Base-by-base conservation (phyloP, 1,284 basidiomycete species). In the Cutaneotrichosporon sp. region DNA sequence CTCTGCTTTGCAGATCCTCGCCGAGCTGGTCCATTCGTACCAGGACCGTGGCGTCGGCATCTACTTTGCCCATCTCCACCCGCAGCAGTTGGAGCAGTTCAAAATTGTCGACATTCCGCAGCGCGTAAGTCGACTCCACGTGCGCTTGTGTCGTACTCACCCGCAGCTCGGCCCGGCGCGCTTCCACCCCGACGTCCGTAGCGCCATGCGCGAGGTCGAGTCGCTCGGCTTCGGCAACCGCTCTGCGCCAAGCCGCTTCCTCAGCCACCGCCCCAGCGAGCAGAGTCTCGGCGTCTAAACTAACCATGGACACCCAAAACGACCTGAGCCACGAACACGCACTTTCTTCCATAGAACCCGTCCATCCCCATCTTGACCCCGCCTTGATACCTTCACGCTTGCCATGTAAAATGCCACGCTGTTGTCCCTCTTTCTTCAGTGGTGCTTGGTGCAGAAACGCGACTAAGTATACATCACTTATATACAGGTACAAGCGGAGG, bases 1-100 rank as follows among this genome's bases (percentile, higher is more conserved):
- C 10, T 90, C 87, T 24, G 90, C 91, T 11, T 81, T 85, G 4
- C 88, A 91, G 71, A 90, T 93, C 57, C 82, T 96, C 62, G 78
- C 80, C 56, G 92, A 97, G 69, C 75, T 93, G 3, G 76, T 86
- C 35, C 81, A 84, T 59, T 84, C 86, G 12, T 94, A 61, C 65
- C 85, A 84, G 77, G 74, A 65, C 47, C 85, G 88, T 10, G 83
- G 81, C 5, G 88, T 90, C 14, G 80, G 77, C 3, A 73, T 92
- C 22, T 89, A 84, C 73, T 83, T 93, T 63, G 85, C 88, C 1
- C 89, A 92, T 67, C 79, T 92, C 43, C 81, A 82, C 35, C 66
- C 77, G 1, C 72, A 71, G 0, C 81, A 84, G 43, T 77, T 80
- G 46, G 75, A 78, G 41, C 78, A 79, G 59, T 90, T 92, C 56